Conservation (phyloP, 164 flowering plant genomes). For the Kalanchoe fedtschenkoi region DNA sequence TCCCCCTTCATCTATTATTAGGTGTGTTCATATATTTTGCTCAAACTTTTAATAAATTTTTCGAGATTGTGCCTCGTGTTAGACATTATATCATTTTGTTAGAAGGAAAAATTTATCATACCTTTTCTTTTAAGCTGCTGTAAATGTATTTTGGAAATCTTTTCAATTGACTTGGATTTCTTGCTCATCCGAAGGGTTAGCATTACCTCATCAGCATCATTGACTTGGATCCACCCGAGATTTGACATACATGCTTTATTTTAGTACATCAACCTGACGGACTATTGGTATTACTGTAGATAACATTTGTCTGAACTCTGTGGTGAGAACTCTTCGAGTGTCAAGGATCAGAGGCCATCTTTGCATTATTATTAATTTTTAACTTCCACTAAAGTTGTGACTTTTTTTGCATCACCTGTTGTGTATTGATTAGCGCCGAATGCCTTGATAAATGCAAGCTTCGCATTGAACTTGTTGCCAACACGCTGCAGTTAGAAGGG, state of each 20-base stretch:
- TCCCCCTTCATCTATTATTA: slow-evolving; percentile 68
- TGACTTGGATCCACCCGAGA: not conserved
- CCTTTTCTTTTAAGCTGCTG: not conserved
- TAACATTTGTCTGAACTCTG: not conserved
- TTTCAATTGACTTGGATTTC: not conserved
- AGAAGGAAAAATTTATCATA: not conserved
- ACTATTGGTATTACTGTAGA: not conserved
- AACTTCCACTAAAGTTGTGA: not conserved
- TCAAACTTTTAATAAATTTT: not conserved
- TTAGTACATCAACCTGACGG: not conserved
- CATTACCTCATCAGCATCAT: not conserved
- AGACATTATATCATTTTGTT: not conserved
- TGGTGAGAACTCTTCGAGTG: not conserved
- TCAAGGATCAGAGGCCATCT: not conserved
- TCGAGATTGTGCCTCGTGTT: not conserved
- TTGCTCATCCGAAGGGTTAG: not conserved
- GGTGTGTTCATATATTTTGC: slow-evolving; percentile 28
- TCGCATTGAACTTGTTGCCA: slow-evolving; percentile 68
- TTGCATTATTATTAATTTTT: not conserved
- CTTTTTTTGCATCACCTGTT: not conserved
- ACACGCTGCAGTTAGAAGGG: slow-evolving; percentile 68
- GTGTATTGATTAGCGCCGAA: slow-evolving; percentile 27
- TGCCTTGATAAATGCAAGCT: slow-evolving; percentile 58
- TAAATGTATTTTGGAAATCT: not conserved
- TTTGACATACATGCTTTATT: not conserved